Conservation (phyloP, 495 filamentous ascomycete species). For the Penicillium waksmanii region DNA sequence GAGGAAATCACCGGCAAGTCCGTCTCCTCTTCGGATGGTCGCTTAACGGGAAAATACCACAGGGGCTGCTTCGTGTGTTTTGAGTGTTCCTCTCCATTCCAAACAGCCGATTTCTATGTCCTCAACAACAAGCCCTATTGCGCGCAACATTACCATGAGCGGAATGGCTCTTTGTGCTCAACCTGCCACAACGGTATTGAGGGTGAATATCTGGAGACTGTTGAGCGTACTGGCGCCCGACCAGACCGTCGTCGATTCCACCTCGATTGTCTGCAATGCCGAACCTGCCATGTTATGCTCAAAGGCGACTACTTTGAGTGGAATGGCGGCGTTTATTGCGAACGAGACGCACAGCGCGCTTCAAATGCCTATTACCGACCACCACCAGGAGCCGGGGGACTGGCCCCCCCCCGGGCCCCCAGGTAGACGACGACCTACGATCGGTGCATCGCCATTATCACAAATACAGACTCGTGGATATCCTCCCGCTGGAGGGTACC, state of each 20-base stretch:
- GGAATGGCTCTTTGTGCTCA: conserved; percentile 83
- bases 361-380: conserved; percentile 45
- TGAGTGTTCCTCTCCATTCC: conserved; percentile 79
- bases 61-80: conserved; percentile 91
- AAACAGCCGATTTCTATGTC: conserved; percentile 92
- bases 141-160: conserved; percentile 87
- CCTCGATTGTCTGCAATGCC: conserved; percentile 81
- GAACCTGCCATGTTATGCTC: conserved; percentile 54
- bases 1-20: conserved; percentile 85
- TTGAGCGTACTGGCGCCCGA: conserved; percentile 38
- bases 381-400: conserved; percentile 17
- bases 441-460: conserved; percentile 26
- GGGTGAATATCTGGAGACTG: conserved; percentile 90
- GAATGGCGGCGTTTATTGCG: conserved; percentile 73
- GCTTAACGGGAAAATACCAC: conserved; percentile 91
- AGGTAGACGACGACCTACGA: conserved; percentile 30
- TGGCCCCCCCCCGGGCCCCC: conserved; percentile 29
- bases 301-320: conserved; percentile 74
- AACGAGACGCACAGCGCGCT: conserved; percentile 77
- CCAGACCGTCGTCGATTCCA: conserved; percentile 80
- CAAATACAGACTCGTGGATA: conserved; percentile 25
- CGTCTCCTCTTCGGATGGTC: conserved; percentile 89
- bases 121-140: conserved; percentile 86
- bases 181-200: conserved; percentile 86
- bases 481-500: conserved; percentile 20